Evolutionary conservation across 2,329 filamentous ascomycete genomes (phyloP).

Genomic region (Aspergillus fischeri): DNA sequence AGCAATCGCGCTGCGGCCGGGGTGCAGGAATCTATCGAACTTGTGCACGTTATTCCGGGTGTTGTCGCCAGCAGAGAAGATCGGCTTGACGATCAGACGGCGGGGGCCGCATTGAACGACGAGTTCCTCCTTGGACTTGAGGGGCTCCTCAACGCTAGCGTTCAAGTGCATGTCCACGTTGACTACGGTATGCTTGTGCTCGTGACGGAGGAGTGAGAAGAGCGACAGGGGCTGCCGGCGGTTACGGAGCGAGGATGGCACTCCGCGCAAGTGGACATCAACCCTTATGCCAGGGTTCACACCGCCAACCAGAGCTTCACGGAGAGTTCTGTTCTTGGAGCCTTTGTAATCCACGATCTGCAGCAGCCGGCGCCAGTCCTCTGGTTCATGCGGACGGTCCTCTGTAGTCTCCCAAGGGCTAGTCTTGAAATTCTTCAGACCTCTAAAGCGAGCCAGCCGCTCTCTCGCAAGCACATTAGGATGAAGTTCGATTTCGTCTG

Average conservation of each 20-base stretch:
- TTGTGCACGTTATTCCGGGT: constrained; percentile 98
- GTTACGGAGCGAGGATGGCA: constrained; percentile 52
- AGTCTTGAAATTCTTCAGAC: constrained; percentile 83
- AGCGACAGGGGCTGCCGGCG: constrained; percentile 61
- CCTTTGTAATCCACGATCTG: constrained; percentile 87
- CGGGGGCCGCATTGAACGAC: constrained; percentile 88
- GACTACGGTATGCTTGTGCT: constrained; percentile 86
- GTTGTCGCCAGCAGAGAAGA: constrained; percentile 84
- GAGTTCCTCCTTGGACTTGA: constrained; percentile 89
- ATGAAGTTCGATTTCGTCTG: constrained; percentile 92
- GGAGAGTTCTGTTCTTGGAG: constrained; percentile 68
- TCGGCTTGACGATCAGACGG: constrained; percentile 79
- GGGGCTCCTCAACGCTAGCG: constrained; percentile 67
- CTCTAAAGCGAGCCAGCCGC: constrained; percentile 78
- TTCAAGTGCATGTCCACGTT: constrained; percentile 87
- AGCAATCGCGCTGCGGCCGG: constrained; percentile 82
- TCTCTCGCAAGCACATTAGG: constrained; percentile 83
- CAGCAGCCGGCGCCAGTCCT: constrained; percentile 82
- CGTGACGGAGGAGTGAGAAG: constrained; percentile 86
- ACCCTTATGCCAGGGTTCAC: constrained; percentile 81
- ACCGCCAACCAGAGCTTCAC: constrained; percentile 85
- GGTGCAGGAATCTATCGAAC: constrained; percentile 86
- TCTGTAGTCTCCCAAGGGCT: constrained; percentile 87
- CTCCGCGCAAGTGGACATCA: constrained; percentile 66
- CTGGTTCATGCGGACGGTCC: constrained; percentile 79